Evolutionary conservation across 2,329 filamentous ascomycete genomes (phyloP).

Genomic region (Allantophomopsis cytisporea): DNA sequence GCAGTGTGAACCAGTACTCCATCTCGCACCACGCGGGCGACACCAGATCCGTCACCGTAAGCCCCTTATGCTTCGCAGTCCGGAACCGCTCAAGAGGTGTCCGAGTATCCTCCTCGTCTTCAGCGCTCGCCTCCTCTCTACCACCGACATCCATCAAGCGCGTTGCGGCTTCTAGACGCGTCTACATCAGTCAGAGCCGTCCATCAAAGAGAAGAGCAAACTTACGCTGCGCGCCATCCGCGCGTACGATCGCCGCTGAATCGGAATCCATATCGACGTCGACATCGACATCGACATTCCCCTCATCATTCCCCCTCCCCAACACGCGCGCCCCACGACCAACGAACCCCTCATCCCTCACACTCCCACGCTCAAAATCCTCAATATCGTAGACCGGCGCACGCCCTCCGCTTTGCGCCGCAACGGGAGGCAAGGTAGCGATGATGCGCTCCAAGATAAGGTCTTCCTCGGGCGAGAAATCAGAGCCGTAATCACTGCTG

Average conservation of each 20-base stretch:
- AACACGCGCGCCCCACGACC: too few relatives aligned
- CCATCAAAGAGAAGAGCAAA: background rate
- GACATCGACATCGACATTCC: too few relatives aligned
- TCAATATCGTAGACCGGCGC: too few relatives aligned
- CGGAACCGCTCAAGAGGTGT: conserved; percentile 70
- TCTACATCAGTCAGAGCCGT: conserved; percentile 43
- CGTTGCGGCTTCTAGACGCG: conserved; percentile 38
- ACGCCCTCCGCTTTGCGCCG: too few relatives aligned
- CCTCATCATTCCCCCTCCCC: too few relatives aligned
- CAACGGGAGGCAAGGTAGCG: too few relatives aligned
- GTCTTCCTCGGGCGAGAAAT: conserved; percentile 44
- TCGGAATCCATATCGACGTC: too few relatives aligned
- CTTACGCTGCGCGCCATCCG: too few relatives aligned
- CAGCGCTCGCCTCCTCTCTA: background rate
- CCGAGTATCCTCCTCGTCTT: conserved; percentile 24
- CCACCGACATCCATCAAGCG: background rate
- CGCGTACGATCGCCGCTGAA: too few relatives aligned
- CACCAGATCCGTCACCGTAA: conserved; percentile 80
- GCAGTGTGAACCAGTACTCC: conserved; percentile 78
- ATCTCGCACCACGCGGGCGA: conserved; percentile 92
- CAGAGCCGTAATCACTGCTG: conserved; percentile 49
- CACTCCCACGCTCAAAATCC: too few relatives aligned
- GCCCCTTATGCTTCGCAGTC: conserved; percentile 58
- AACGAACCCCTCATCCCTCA: too few relatives aligned
- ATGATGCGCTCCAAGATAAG: conserved; percentile 17